Percentiles rank a stretch among this genome's conserved stretches.
Evolutionary conservation across 1,139 yeast species (phyloP).

Genomic region (Suhomyces bribrorum): DNA sequence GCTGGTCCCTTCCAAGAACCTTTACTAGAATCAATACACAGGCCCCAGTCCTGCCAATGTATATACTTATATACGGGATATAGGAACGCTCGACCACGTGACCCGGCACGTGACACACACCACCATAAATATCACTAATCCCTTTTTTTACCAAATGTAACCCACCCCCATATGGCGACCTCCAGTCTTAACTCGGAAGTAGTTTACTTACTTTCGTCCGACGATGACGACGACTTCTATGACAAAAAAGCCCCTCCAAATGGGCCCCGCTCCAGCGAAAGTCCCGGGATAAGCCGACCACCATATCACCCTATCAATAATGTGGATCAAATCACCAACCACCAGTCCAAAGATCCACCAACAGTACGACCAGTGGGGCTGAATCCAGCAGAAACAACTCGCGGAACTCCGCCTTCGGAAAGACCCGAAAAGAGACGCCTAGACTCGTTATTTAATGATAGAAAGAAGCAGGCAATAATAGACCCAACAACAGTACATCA

Average conservation of each 20-base stretch:
- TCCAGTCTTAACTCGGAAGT: conserved; percentile 1
- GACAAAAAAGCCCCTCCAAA: background rate
- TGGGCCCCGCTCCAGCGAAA: background rate
- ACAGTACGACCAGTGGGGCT: background rate
- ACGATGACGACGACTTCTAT: conserved; percentile 9
- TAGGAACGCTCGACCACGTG: too few species aligned
- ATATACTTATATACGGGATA: too few species aligned
- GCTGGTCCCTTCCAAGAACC: too few species aligned
- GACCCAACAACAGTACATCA: too few species aligned
- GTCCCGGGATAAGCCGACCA: background rate
- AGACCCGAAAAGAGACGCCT: background rate
- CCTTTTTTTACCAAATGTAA: background rate
- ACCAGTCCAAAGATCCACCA: background rate
- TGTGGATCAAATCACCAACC: background rate
- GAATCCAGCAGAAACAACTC: background rate
- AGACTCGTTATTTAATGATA: background rate
- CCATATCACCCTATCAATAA: background rate
- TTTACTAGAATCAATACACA: too few species aligned
- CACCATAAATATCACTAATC: background rate
- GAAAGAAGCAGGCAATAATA: background rate
- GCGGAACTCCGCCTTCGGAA: background rate
- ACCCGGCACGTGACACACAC: too few species aligned
- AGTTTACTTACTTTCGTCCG: conserved; percentile 10
- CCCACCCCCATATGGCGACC: conserved; percentile 1
- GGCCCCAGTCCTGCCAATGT: too few species aligned